Base-by-base conservation (phyloP, 352 stramenopile species). In the Pythium brachiatum region DNA sequence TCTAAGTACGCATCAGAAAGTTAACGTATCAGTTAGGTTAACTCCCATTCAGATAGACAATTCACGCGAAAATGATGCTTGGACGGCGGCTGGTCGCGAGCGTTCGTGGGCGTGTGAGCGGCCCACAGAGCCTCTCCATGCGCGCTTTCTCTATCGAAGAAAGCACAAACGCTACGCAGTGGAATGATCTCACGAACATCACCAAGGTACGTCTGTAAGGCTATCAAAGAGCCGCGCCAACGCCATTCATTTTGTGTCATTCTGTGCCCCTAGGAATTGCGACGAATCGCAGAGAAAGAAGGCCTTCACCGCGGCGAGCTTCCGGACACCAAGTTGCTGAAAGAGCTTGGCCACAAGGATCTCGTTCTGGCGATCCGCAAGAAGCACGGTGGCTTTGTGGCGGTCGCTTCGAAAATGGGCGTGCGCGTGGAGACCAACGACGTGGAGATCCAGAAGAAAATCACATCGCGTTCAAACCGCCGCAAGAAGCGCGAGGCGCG, bases 301-400 rank as follows among this genome's bases (percentile, higher is more conserved):
- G 68, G 67, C 26, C 68, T 81, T n/a, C n/a, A n/a, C 38, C 63
- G 60, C 2, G 68, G 72, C 36, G 39, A 44, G 7, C 74, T 91
- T 52, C 82, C 83, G 2, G 80, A 90, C 57, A 92, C 83, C 0
- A 89, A 89, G 58, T 20, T 83, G 36, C 74, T 94, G 0, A 94
- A 94, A 52, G 67, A 78, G 1, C 69, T 89, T 16, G 85, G 83
- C 12, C 79, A 91, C 54, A 66, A 72, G 15, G 68, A 78, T 3
- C 62, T 94, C 23, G 70, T 94, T 36, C 64, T 83, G 31, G 81
- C 85, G 8, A 92, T 94, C 61, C 85, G 81, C 39, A 94, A 94
- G 62, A 92, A 92, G 52, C 85, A 94, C 62, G 85, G 85, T 25
- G 83, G 85, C 7, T 78, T 94, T 31, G 78, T 88, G 27, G 43